Conservation (phyloP, 2,329 filamentous ascomycete species). For the Colletotrichum gloeosporioides region DNA sequence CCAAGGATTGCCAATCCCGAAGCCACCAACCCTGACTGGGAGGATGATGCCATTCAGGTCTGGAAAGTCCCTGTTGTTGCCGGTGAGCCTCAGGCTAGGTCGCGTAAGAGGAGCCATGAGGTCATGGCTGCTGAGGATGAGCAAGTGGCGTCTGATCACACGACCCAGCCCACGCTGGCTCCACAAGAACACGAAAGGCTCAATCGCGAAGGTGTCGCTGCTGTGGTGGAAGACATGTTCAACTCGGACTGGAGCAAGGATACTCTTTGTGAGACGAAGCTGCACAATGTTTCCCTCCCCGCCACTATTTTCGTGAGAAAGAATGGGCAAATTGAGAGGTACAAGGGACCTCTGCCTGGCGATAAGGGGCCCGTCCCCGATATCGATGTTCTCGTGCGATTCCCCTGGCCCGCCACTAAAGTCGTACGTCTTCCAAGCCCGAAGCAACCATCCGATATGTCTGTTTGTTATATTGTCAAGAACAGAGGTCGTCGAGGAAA, state of each 20-base stretch:
- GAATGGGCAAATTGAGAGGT: constrained; percentile 70
- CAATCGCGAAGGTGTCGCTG: constrained; percentile 23
- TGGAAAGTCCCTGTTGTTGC: constrained; percentile 76
- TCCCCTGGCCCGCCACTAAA: constrained; percentile 78
- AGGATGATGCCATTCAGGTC: constrained; percentile 78
- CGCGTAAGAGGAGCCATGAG: constrained; percentile 39
- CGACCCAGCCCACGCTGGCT: constrained; percentile 2
- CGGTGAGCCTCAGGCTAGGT: constrained; percentile 29
- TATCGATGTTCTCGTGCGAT: constrained; percentile 74
- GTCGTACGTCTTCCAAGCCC: constrained; percentile 67
- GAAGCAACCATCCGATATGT: constrained; percentile 68
- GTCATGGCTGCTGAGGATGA: constrained; percentile 11
- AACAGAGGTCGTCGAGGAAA: constrained; percentile 79
- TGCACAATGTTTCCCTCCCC: constrained; percentile 71
- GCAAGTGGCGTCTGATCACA: not conserved
- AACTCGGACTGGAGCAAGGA: constrained; percentile 69
- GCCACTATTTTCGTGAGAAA: constrained; percentile 72
- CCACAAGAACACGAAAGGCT: constrained; percentile 27
- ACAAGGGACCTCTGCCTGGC: constrained; percentile 71
- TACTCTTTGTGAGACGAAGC: constrained; percentile 67
- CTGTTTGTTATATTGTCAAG: constrained; percentile 87
- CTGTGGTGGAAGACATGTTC: constrained; percentile 35
- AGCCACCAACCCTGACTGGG: constrained; percentile 68
- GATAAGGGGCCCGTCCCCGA: constrained; percentile 57
- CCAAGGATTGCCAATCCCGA: constrained; percentile 42